A percentile compares a stretch with the other conserved stretches of the same genome.
Evolutionary conservation across 1,284 basidiomycete genomes (phyloP).

Genomic region (Trichosporon sp.): DNA sequence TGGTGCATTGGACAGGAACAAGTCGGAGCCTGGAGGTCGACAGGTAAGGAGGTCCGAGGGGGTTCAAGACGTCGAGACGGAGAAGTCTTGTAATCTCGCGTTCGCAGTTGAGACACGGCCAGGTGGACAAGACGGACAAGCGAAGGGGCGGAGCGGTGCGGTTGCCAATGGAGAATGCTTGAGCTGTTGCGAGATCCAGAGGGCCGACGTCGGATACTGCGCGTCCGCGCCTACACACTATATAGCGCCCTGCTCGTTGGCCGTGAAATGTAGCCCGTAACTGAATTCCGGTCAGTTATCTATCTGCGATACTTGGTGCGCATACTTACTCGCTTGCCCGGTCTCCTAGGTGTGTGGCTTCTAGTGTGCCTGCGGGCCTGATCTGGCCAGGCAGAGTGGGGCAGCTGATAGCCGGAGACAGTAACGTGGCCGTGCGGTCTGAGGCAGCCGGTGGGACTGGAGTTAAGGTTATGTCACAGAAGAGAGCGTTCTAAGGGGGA

Average conservation of each 20-base stretch:
- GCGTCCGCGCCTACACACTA: background rate
- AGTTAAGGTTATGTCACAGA: background rate
- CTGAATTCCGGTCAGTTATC: background rate
- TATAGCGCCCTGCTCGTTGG: background rate
- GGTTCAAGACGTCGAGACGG: background rate
- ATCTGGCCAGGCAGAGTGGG: background rate
- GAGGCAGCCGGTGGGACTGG: background rate
- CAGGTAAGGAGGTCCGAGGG: background rate
- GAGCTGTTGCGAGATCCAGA: no score
- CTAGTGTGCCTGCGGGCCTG: background rate
- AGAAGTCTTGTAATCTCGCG: background rate
- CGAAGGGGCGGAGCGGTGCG: background rate
- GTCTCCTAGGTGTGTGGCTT: background rate
- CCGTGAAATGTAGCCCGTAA: background rate
- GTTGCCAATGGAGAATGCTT: no score
- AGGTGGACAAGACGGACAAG: background rate
- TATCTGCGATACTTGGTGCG: background rate
- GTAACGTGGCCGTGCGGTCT: background rate
- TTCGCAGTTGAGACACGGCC: background rate
- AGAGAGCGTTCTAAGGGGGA: background rate
- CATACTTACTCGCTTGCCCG: background rate
- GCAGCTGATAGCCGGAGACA: background rate
- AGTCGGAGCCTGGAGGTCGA: background rate
- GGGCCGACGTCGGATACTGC: no score
- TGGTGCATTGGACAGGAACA: conserved; percentile 1